Conservation (phyloP, 805 yeast genomes). For the Saccharomycopsis sp. region DNA sequence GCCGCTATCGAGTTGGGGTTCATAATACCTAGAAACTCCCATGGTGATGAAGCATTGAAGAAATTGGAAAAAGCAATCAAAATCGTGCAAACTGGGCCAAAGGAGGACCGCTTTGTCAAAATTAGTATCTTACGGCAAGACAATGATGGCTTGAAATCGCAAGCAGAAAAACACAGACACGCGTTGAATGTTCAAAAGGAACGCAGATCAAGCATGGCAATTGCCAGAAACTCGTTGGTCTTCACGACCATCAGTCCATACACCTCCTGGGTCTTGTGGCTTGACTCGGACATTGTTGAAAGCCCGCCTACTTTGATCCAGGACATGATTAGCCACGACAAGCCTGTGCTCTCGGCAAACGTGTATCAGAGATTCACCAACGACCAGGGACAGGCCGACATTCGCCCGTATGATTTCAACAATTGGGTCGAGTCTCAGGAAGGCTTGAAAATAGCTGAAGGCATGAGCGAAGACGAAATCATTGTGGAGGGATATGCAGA, state of each 20-base stretch:
- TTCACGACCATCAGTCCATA: conserved; percentile 84
- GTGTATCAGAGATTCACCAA: conserved; percentile 76
- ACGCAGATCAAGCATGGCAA: conserved; percentile 84
- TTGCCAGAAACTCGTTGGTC: conserved; percentile 85
- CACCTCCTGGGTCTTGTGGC: conserved; percentile 94
- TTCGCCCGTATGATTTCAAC: conserved; percentile 90
- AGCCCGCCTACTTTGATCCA: conserved; percentile 76
- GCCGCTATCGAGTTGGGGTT: conserved; percentile 81
- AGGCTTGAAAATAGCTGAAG: conserved; percentile 65
- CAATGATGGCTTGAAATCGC: conserved; percentile 62
- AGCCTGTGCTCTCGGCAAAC: conserved; percentile 84
- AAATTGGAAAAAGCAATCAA: conserved; percentile 70
- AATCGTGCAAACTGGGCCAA: conserved; percentile 53
- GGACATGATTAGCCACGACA: conserved; percentile 78
- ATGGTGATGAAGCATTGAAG: conserved; percentile 74
- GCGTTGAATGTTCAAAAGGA: conserved; percentile 80
- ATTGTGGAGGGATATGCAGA: conserved; percentile 92
- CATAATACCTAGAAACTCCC: conserved; percentile 72
- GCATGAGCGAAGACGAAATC: conserved; percentile 79
- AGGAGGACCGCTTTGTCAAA: conserved; percentile 63
- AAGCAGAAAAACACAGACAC: conserved; percentile 83
- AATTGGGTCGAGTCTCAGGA: conserved; percentile 88
- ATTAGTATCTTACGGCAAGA: conserved; percentile 90
- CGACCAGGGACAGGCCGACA: conserved; percentile 40
- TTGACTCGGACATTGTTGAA: conserved; percentile 91